Base-by-base conservation (phyloP, 441 rosid genomes). In the Sinapis alba region DNA sequence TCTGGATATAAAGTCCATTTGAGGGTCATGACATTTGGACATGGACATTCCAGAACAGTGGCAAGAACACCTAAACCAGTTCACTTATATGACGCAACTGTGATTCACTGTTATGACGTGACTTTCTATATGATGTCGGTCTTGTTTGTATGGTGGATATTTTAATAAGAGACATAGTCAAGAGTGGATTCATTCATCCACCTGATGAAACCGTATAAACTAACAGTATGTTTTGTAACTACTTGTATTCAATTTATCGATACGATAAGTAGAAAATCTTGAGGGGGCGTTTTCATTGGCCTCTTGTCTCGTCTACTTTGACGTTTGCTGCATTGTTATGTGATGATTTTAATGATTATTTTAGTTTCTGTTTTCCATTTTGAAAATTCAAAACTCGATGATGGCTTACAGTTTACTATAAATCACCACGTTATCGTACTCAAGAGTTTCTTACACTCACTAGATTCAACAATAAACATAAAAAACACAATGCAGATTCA, bases 401-500 rank as follows among this genome's bases (percentile, higher is more conserved):
- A 47, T 45, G 51, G 58, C 56, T 51, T 50, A 2, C 11, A 50
- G 21, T 50, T 18, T 51, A 51, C 58, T 54, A 54, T 54, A 54
- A 19, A 54, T 54, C 59, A 53, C 28, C 59, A 53, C 59, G 27
- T 53, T 21, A 53, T 24, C 11, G 32, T 13, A 12, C 18, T 58
- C 63, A 4, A 58, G 19, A 27, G 20, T 59, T 28, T 26, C 62
- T 58, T 58, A 26, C 53, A 24, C 28, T 61, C 16, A 26, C 23
- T 43, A 56, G 41, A 62, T 26, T 26, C 41, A 68, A n/a, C 18
- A 43, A 2, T 10, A 53, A 5, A 27, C 6, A 34, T 16, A 43
- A 2, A 38, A 57, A 57, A 20, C 61, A 45, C 62, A 45, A 77
- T 71, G 80, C 76, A 77, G 58, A 50, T 70, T 11, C 80, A 13